Conservation (phyloP, 345 rosid genomes). For the Gynandropsis gynandra region DNA sequence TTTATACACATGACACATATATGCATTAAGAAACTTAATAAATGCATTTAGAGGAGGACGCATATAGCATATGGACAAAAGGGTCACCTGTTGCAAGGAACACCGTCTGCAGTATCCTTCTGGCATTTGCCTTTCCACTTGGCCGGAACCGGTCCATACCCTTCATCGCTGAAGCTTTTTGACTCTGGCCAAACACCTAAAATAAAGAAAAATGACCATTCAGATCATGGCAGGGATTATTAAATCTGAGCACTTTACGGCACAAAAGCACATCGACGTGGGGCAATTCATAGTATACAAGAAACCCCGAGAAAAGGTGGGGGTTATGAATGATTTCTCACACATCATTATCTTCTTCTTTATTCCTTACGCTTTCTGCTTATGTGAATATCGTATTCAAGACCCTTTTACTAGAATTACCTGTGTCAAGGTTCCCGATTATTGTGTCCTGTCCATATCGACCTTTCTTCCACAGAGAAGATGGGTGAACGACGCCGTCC, state of each 20-base stretch:
- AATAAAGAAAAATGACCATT: neutral
- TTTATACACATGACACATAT: too few species aligned
- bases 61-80: too few species aligned
- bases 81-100: constrained; percentile 67
- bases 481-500: constrained; percentile 25
- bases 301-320: too few species aligned
- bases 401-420: constrained; percentile 7
- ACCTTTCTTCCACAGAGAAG: constrained; percentile 43
- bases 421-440: constrained; percentile 57
- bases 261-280: too few species aligned
- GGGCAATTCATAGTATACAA: too few species aligned
- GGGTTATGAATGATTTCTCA: too few species aligned
- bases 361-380: neutral
- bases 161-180: constrained; percentile 52
- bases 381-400: neutral
- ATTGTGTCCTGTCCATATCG: constrained; percentile 46
- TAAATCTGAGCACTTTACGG: too few species aligned
- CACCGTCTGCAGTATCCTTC: constrained; percentile 6
- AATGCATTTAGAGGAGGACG: too few species aligned
- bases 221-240: too few species aligned
- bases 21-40: too few species aligned
- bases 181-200: constrained; percentile 69
- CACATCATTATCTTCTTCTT: neutral
- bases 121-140: constrained; percentile 53
- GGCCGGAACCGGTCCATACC: constrained; percentile 42